These are phyloP conservation scores for Kuraishia ogatae DNA, from an alignment of 805 yeast species.

Conservation along the genomic window DNA sequence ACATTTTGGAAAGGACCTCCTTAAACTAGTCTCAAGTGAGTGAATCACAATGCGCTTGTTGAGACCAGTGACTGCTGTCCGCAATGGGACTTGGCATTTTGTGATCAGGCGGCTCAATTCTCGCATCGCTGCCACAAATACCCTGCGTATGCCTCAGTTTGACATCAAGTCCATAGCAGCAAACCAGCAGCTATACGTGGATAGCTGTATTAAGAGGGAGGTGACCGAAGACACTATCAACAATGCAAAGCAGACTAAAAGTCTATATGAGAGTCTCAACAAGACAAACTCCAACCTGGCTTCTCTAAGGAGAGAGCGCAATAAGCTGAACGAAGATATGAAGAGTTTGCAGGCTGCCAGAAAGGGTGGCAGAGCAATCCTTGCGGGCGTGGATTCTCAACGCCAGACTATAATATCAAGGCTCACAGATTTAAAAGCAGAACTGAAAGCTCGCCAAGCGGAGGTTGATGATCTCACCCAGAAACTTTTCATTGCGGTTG, in stretches of 20 bases:
- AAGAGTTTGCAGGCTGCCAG: constrained; percentile 11
- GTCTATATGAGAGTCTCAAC: constrained; percentile 10
- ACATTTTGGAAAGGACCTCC: too few species aligned
- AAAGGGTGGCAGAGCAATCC: constrained; percentile 7
- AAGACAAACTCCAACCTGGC: constrained; percentile 8
- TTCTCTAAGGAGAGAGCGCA: constrained; percentile 14
- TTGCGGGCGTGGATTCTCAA: neutral
- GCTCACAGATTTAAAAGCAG: constrained; percentile 18
- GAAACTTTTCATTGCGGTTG: constrained; percentile 30
- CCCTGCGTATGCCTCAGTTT: constrained; percentile 23
- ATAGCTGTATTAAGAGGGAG: constrained; percentile 23
- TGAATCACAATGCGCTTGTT: neutral
- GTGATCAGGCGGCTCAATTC: neutral
- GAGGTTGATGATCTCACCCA: constrained; percentile 22
- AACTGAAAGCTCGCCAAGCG: constrained; percentile 18
- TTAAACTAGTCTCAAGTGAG: too few species aligned
- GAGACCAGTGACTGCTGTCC: neutral
- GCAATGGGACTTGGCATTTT: neutral
- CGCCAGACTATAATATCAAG: constrained; percentile 5
- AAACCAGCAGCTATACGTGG: constrained; percentile 17
- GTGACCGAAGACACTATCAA: constrained; percentile 8
- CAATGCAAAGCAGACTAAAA: constrained; percentile 9
- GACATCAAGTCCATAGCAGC: constrained; percentile 24
- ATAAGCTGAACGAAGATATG: constrained; percentile 12
- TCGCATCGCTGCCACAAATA: constrained; percentile 10